phyloP scores from a whole-genome alignment of 108 stramenopile genomes.

The Schizochytrium sp. region DNA sequence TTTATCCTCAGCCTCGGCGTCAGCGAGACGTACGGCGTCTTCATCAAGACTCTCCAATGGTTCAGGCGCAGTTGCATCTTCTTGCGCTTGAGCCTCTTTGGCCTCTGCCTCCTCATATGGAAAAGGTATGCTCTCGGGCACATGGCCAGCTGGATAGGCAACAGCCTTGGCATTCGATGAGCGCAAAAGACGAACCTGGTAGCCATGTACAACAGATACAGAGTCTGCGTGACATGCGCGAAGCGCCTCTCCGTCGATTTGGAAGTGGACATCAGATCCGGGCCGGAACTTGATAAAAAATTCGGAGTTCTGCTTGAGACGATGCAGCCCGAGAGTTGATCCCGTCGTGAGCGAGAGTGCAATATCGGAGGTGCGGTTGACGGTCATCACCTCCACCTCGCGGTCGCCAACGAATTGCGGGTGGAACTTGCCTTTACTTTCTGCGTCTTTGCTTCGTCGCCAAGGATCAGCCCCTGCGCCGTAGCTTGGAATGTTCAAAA shows the following conservation, averaged over 20 bases:
- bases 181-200: background rate
- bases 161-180: background rate
- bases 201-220: background rate
- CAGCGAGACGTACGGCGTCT: background rate
- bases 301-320: background rate
- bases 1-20: background rate
- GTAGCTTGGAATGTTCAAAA: constrained; percentile 6
- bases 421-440: background rate
- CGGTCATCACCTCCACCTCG: background rate
- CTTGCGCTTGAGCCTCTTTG: background rate
- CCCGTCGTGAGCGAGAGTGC: background rate
- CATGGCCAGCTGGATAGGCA: background rate
- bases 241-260: constrained; percentile 1
- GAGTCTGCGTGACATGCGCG: background rate
- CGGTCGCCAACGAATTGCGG: background rate
- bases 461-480: background rate
- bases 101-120: background rate
- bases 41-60: background rate
- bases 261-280: background rate
- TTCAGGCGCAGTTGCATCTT: background rate
- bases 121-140: background rate
- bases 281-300: background rate
- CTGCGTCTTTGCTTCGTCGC: background rate
- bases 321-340: background rate
- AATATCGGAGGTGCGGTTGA: background rate